Evolutionary conservation across 169 alveolate species (phyloP), one percentile per base, ranked within the genome.

Genomic region (Theileria annulata): DNA sequence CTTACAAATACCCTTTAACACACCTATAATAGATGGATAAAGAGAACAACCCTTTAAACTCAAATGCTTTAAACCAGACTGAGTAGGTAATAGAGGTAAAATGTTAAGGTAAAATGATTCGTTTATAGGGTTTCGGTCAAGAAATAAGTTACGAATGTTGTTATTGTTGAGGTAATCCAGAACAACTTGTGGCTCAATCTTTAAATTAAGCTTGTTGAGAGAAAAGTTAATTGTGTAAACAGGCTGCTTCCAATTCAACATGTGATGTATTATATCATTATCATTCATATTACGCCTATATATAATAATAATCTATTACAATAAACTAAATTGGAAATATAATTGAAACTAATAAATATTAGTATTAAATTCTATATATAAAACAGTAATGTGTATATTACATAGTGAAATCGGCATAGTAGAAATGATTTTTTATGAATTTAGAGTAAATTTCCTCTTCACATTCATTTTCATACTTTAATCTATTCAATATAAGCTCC

Each of bases 81-180:
- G 25, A 12, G 15, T 13, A 35, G 71, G 51, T 21, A 71, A 10
- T 12, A 31, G 25, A 10, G 31, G 17, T 15, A 71, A 15, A n/a
- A 56, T 31, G 30, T n/a, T 25, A 58, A 33, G 17, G 35, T 27
- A 25, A 9, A 25, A 71, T 12, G 28, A 17, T 27, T 59, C 75
- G 28, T 54, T n/a, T 10, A 82, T 23, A n/a, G 79, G 80, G 48
- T 82, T 82, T n/a, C 77, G 71, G 42, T 82, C 88, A 67, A 82
- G 58, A 70, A 27, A 48, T 0, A 82, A 42, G 31, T 63, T 56
- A 62, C 28, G 73, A 51, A 82, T 68, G 30, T 27, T 35, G 13
- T 71, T 35, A 25, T 33, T 62, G 49, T 30, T 21, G 13, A 82
- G 19, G 64, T 42, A 82, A 15, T 66, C 75, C 0, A 69, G 60